Base-by-base conservation (phyloP, 2,329 filamentous ascomycete species). In the Arthroderma sp. region DNA sequence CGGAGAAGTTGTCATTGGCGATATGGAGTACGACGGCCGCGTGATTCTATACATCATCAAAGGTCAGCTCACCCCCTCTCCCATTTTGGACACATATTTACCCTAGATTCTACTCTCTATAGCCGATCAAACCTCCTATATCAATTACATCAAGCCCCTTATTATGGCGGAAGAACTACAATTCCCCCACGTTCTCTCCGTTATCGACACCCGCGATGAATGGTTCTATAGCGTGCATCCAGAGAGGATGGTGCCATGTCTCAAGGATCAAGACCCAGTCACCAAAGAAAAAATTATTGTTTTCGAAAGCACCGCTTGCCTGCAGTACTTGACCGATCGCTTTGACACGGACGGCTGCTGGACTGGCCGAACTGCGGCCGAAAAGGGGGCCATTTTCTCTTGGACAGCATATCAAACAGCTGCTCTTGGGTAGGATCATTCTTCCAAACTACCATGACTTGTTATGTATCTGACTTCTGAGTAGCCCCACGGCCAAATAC, bases 141-240 rank as follows among this genome's bases (percentile, higher is more conserved):
- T 72, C 59, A 73, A 73, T 58, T 73, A 70, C 61, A 71, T 74
- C 55, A 74, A 74, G 54, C 67, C 68, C 1, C 58, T 74, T 0
- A 72, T 73, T 2, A 60, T 74, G 2, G 70, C 67, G 15, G 61
- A 67, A 56, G 70, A 73, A 61, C 63, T 74, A 0, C 6, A 64
- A 7, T 54, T 69, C 19, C 63, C 65, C 2, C 62, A 73, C 57
- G 56, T 67, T 5, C 41, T 71, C n/a, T 67, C 67, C 1, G 61
- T 70, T 21, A 68, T 74, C 51, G 67, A 71, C 54, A 72, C 69
- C 8, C 66, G 61, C 15, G 49, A 58, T 8, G 58, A 71, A 38
- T 71, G 68, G 70, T 70, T 60, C 58, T 65, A 66, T 53, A 54
- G 56, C 1, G 63, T 73, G 2, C 70, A 73, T 60, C 70, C 71